phyloP scores from a whole-genome alignment of 1,284 basidiomycete genomes.

The Melampsora abietis-canadensis region DNA sequence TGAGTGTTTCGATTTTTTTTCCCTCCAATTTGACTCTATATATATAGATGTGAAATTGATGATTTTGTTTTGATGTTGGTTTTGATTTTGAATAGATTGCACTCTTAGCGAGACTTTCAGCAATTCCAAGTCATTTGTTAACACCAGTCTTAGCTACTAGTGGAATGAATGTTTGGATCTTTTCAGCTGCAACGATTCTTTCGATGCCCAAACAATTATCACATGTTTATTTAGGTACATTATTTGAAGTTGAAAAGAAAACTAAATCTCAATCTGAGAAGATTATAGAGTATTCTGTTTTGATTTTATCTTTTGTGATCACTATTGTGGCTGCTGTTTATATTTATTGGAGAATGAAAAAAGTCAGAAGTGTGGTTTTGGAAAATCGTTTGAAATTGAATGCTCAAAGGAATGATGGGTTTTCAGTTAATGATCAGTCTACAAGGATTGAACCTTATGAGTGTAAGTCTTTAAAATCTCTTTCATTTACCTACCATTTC shows the following conservation, averaged over 20 bases:
- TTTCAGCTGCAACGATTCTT: slow-evolving; percentile 52
- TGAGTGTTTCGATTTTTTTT: not conserved
- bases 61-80: no score
- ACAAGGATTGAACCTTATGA: no score
- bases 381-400: no score
- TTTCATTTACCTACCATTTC: no score
- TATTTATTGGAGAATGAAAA: slow-evolving; percentile 18
- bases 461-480: no score
- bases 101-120: slow-evolving; percentile 49
- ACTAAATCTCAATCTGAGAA: not conserved
- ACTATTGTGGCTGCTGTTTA: slow-evolving; percentile 20
- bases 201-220: slow-evolving; percentile 55
- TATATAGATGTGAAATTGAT: no score
- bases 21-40: not conserved
- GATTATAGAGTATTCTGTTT: not conserved
- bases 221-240: slow-evolving; percentile 50
- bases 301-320: not conserved
- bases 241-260: slow-evolving; percentile 29
- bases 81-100: slow-evolving; percentile 2
- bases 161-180: slow-evolving; percentile 52
- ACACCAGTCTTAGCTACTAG: slow-evolving; percentile 52
- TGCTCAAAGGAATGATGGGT: no score
- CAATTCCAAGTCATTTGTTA: slow-evolving; percentile 52
- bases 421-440: no score
- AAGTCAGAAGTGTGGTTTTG: not conserved